Base-by-base conservation (phyloP, 441 rosid species). In the Flueggea neowawraea region DNA sequence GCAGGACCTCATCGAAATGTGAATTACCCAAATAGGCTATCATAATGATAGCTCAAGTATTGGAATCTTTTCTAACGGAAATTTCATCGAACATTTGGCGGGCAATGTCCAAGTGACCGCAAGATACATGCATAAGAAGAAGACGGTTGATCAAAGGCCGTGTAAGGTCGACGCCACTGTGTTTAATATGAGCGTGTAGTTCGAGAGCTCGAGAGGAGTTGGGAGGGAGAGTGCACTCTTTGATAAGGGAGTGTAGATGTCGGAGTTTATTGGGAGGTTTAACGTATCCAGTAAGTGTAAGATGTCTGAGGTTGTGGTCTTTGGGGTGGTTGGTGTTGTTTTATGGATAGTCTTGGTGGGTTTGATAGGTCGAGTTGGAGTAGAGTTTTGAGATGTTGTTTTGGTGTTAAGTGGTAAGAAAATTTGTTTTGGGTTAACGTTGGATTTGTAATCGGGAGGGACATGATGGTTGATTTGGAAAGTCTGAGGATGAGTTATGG, bases 31-130 rank as follows among this genome's bases (percentile, higher is more conserved):
- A 31, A 63, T 63, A 85, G 0, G 78, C 87, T 32, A 79, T 70
- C 22, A 83, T 61, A 67, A 85, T 72, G 50, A 80, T 69, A 0
- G 83, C 85, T 85, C 88, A 87, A 2, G 96, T 80, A 65, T 78
- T 67, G 55, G 75, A 72, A 62, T 85, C 83, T 12, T 47, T 66
- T 68, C 67, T 79, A 4, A 54, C 47, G 49, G 74, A 72, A 88
- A 87, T 89, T 78, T 77, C 74, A 68, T 87, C 91, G 71, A 89
- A 89, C 82, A 87, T 11, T 16, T 80, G 73, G 54, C 81, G 78
- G 17, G 91, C 81, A 15, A 64, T 64, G 57, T 57, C 74, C 1
- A 81, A 12, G 10, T 78, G 78, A 50, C 84, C 88, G 13, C 82
- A 89, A 0, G 84, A 73, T 0, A 72, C 80, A 15, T 66, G 73